Base-by-base conservation (phyloP, 805 yeast species). In the Saccharomycopsis lassenensis region DNA sequence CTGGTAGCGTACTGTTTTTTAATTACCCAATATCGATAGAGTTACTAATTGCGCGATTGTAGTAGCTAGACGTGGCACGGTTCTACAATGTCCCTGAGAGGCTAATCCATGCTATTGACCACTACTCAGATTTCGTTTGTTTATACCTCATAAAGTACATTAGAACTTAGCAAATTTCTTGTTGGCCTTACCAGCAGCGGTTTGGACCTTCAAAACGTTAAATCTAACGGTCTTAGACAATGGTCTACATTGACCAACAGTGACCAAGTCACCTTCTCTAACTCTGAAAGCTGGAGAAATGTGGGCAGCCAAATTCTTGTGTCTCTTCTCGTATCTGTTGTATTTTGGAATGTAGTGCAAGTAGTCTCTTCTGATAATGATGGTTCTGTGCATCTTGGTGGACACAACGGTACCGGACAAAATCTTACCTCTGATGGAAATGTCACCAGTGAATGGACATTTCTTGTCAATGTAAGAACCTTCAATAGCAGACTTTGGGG, bases 271-370 rank as follows among this genome's bases (percentile, higher is more conserved):
- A 78, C 98, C 99, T 67, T 87, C 97, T 67, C 72, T 72, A 58
- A 89, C 95, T 75, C 99, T 93, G 97, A 91, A 91, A 70, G 97
- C 97, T 73, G 99, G 99, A 54, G 97, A 89, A 61, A 91, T 84
- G 76, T 91, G 99, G 60, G 95, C 99, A 67, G 99, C 93, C 51
- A 91, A 77, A 81, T 91, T 91, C 91, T 91, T 91, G 84, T 91
- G 99, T 77, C 99, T 86, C 84, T 91, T 91, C 77, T 91, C 99
- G 84, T 86, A 91, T 83, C 99, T 87, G 94, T 89, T 91, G 77
- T 91, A 91, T 81, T 91, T 91, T 71, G 97, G 94, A 69, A 91
- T 83, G 76, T 85, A 91, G 77, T 91, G 99, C 67, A 91, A 84
- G 93, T 91, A 91, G 66, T 91, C 97, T 76, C 99, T 89, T 81